These are phyloP conservation scores for Tephrocybe sp. DNA, from an alignment of 768 basidiomycete genomes.

Conservation along the genomic window DNA sequence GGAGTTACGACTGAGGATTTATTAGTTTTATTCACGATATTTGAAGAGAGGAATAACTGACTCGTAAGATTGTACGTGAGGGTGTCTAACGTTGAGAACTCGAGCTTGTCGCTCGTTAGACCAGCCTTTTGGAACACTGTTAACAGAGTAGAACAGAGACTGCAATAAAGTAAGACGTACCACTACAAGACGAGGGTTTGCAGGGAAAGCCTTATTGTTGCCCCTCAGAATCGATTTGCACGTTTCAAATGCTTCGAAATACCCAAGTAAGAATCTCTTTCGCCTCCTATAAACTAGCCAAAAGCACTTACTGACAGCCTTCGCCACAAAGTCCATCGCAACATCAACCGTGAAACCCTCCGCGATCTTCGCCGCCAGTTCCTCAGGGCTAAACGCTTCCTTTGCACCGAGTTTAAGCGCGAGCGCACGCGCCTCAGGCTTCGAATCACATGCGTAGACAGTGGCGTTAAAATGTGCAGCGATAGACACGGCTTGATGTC, in stretches of 20 bases:
- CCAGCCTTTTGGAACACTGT: not conserved
- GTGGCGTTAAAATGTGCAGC: conserved; percentile 9
- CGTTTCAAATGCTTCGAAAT: conserved; percentile 4
- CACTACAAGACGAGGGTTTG: conserved; percentile 9
- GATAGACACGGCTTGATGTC: conserved; percentile 9
- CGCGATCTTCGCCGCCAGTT: conserved; percentile 5
- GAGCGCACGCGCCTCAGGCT: conserved; percentile 5
- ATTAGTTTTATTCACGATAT: not conserved
- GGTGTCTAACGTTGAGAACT: conserved; percentile 10
- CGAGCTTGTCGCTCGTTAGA: conserved; percentile 9
- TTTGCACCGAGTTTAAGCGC: conserved; percentile 9
- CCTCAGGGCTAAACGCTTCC: conserved; percentile 8
- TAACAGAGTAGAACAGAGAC: not conserved
- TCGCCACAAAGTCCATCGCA: conserved; percentile 10
- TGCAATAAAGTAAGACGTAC: not conserved
- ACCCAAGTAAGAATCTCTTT: not conserved
- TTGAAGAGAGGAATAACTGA: not conserved
- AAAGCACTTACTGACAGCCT: not conserved
- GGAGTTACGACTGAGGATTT: no score
- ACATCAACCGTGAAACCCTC: conserved; percentile 8
- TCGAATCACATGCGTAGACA: conserved; percentile 10
- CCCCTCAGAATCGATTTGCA: conserved; percentile 3
- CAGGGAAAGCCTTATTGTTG: conserved; percentile 7
- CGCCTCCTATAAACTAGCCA: not conserved
- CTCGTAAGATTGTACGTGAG: conserved; percentile 11